Percentiles rank a stretch among this genome's conserved stretches.
Evolutionary conservation across 1,139 yeast genomes (phyloP).

Genomic region (Yamadazyma mexicana): DNA sequence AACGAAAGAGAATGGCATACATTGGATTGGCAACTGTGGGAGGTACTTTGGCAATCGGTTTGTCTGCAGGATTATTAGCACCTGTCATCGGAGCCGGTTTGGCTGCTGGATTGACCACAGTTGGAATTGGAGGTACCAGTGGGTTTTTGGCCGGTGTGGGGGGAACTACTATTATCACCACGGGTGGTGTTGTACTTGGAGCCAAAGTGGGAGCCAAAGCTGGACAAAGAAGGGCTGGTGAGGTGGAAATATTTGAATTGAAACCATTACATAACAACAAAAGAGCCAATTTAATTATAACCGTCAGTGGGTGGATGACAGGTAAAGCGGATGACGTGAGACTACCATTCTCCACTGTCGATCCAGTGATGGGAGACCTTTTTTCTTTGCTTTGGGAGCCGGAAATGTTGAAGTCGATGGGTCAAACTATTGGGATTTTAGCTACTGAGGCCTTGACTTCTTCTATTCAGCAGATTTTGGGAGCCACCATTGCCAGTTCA

Average conservation of each 20-base stretch:
- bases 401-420: slow-evolving; percentile 93
- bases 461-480: slow-evolving; percentile 91
- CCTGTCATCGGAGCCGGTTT: slow-evolving; percentile 98
- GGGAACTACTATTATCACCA: slow-evolving; percentile 91
- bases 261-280: slow-evolving; percentile 90
- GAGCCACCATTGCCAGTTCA: slow-evolving; percentile 88
- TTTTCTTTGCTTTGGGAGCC: slow-evolving; percentile 97
- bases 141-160: slow-evolving; percentile 96
- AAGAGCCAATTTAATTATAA: slow-evolving; percentile 82
- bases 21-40: slow-evolving; percentile 97
- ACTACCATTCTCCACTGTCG: slow-evolving; percentile 92
- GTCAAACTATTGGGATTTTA: slow-evolving; percentile 89
- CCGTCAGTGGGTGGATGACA: slow-evolving; percentile 98
- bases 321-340: slow-evolving; percentile 95
- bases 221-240: slow-evolving; percentile 84
- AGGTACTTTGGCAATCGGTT: slow-evolving; percentile 90
- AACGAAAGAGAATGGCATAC: slow-evolving; percentile 71
- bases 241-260: slow-evolving; percentile 90
- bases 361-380: slow-evolving; percentile 96
- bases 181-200: slow-evolving; percentile 89
- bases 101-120: slow-evolving; percentile 94
- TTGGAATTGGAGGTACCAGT: slow-evolving; percentile 89
- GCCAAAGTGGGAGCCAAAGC: slow-evolving; percentile 86
- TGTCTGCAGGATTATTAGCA: slow-evolving; percentile 92
- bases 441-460: slow-evolving; percentile 94